These are phyloP conservation scores for Haematococcus sp. DNA, from an alignment of 139 green algal genomes.

Conservation along the genomic window DNA sequence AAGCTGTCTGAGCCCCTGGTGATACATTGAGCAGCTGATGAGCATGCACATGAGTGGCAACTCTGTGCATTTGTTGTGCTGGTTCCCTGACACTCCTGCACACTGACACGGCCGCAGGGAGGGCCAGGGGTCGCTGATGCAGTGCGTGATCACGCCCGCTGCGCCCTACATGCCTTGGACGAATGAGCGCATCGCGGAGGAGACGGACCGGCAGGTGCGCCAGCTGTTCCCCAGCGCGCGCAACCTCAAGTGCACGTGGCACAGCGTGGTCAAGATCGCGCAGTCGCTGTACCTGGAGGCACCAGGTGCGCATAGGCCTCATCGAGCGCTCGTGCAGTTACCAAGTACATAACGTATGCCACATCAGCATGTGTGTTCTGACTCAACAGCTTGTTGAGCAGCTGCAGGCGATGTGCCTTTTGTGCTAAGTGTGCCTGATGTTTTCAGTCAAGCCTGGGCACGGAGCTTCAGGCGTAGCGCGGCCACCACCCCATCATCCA, in stretches of 20 bases:
- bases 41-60: too few relatives aligned
- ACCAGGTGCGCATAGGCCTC: slow-evolving; percentile 24
- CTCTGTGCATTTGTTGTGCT: too few relatives aligned
- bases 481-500: too few relatives aligned
- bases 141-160: slow-evolving; percentile 93
- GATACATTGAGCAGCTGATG: not conserved
- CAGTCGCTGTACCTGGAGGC: slow-evolving; percentile 93
- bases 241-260: slow-evolving; percentile 73
- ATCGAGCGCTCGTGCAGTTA: too few relatives aligned
- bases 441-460: not conserved
- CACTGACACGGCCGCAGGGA: slow-evolving; percentile 31
- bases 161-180: slow-evolving; percentile 88
- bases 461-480: too few relatives aligned
- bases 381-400: not conserved
- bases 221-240: slow-evolving; percentile 87
- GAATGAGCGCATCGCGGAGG: slow-evolving; percentile 87
- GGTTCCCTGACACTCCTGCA: too few relatives aligned
- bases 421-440: not conserved
- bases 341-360: too few relatives aligned
- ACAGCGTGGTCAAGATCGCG: slow-evolving; percentile 91
- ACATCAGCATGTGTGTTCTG: too few relatives aligned
- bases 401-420: not conserved
- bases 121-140: slow-evolving; percentile 84
- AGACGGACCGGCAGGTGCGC: slow-evolving; percentile 81
- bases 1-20: not conserved